Evolutionary conservation across 176 grass and related monocot genomes (phyloP).

Genomic region (Canna indica): DNA sequence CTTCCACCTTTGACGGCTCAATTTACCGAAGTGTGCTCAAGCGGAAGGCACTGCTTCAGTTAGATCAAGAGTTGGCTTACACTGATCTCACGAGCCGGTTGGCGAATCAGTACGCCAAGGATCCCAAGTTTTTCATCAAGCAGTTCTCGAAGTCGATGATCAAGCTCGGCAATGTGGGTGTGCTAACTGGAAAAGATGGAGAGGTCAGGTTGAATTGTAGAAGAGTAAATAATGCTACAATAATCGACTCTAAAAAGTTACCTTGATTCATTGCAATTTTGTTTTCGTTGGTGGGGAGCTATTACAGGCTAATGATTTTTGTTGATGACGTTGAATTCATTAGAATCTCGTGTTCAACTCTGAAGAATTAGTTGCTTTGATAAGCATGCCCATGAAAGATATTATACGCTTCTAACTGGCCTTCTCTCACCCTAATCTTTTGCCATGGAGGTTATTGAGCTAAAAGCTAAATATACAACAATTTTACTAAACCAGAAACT

Average conservation of each 20-base stretch:
- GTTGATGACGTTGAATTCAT: no score
- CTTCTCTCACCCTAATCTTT: no score
- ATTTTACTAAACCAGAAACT: no score
- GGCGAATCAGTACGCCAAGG: background rate
- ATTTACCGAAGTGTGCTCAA: conserved; percentile 26
- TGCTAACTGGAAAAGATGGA: conserved; percentile 21
- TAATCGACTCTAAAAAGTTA: background rate
- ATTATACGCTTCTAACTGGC: no score
- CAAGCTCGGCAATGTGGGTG: conserved; percentile 28
- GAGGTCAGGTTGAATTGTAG: conserved; percentile 37
- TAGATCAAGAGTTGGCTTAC: conserved; percentile 32
- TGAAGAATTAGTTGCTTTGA: no score
- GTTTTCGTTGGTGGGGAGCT: no score
- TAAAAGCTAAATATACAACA: no score
- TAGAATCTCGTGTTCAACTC: no score
- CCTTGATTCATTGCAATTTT: background rate
- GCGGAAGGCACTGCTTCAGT: conserved; percentile 17
- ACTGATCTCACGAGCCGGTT: conserved; percentile 6
- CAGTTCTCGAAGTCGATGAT: conserved; percentile 38
- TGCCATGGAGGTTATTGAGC: no score
- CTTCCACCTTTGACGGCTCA: conserved; percentile 24
- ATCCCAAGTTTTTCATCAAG: conserved; percentile 11
- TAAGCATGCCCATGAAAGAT: no score
- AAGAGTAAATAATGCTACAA: conserved; percentile 14
- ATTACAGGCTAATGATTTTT: no score